Evolutionary conservation across 805 yeast species (phyloP).

Genomic region (Yamadazyma olivae): DNA sequence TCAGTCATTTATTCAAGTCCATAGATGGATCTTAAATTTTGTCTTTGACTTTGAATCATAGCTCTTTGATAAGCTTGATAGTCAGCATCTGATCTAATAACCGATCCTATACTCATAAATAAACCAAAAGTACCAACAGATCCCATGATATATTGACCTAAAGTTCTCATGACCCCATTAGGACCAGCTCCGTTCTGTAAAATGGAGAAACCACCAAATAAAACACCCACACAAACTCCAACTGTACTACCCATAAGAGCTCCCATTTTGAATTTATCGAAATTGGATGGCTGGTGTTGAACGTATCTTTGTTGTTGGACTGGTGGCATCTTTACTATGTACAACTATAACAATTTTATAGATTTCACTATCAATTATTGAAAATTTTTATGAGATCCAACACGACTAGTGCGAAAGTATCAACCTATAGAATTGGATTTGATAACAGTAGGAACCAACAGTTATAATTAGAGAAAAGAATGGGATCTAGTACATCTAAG

Average conservation of each 20-base stretch:
- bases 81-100: slow-evolving; percentile 70
- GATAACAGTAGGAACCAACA: too few species aligned
- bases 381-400: too few species aligned
- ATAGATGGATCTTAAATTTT: slow-evolving; percentile 5
- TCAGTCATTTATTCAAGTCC: neutral
- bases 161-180: slow-evolving; percentile 91
- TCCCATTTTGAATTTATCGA: slow-evolving; percentile 98
- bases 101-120: slow-evolving; percentile 95
- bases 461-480: slow-evolving; percentile 14
- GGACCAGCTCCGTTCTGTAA: slow-evolving; percentile 97
- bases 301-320: slow-evolving; percentile 62
- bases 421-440: neutral
- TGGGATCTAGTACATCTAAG: slow-evolving; percentile 62
- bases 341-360: slow-evolving; percentile 2
- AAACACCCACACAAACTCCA: slow-evolving; percentile 92
- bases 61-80: slow-evolving; percentile 28
- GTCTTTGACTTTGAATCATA: slow-evolving; percentile 26
- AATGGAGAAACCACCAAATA: slow-evolving; percentile 92
- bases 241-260: slow-evolving; percentile 90
- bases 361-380: too few species aligned
- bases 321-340: slow-evolving; percentile 48
- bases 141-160: slow-evolving; percentile 95
- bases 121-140: slow-evolving; percentile 96
- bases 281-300: slow-evolving; percentile 69
- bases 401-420: too few species aligned